phyloP scores from a whole-genome alignment of 495 filamentous ascomycete genomes.

The Apodospora peruviana region DNA sequence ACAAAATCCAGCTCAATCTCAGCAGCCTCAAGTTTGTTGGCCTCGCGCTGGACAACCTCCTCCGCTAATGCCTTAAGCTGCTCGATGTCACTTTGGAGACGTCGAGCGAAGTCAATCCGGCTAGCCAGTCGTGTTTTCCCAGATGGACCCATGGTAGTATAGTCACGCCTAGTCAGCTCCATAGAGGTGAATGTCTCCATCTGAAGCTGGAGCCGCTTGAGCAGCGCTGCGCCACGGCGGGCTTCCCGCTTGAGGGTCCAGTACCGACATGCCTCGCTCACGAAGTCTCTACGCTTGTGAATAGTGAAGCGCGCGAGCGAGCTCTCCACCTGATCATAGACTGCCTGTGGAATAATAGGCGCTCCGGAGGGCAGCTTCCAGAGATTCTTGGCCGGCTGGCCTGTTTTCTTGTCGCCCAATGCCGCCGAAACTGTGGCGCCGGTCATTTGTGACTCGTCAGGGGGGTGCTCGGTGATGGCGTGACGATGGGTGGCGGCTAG shows the following conservation, averaged over 20 bases:
- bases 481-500: slow-evolving; percentile 60
- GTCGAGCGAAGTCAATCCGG: slow-evolving; percentile 81
- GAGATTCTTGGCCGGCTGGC: slow-evolving; percentile 58
- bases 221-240: slow-evolving; percentile 78
- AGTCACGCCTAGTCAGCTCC: slow-evolving; percentile 92
- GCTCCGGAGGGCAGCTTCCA: slow-evolving; percentile 96
- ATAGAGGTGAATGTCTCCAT: slow-evolving; percentile 93
- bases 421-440: slow-evolving; percentile 51
- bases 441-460: slow-evolving; percentile 51
- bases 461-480: slow-evolving; percentile 52
- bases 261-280: slow-evolving; percentile 88
- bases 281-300: slow-evolving; percentile 82
- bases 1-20: slow-evolving; percentile 70
- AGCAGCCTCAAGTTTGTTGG: slow-evolving; percentile 66
- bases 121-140: slow-evolving; percentile 71
- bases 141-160: slow-evolving; percentile 80
- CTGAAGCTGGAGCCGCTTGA: slow-evolving; percentile 89
- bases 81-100: slow-evolving; percentile 68
- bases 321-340: slow-evolving; percentile 73
- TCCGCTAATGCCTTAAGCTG: slow-evolving; percentile 63
- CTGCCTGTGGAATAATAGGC: slow-evolving; percentile 82
- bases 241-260: slow-evolving; percentile 97
- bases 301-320: slow-evolving; percentile 76
- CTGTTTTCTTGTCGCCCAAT: slow-evolving; percentile 69
- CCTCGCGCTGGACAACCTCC: slow-evolving; percentile 65